Conservation (phyloP, 2,329 filamentous ascomycete species). For the Diplocarpon mali region DNA sequence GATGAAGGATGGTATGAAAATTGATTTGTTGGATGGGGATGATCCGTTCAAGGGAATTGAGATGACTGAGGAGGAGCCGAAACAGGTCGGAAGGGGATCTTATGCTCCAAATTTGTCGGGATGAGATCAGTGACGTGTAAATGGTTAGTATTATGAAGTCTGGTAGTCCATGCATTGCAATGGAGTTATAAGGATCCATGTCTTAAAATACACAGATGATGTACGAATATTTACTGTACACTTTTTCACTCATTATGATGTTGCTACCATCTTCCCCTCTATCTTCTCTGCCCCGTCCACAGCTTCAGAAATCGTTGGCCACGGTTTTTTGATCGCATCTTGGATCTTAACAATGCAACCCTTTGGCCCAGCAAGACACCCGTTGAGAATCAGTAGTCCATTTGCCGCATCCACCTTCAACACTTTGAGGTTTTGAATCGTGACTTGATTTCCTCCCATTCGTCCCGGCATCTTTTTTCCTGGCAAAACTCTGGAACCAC, state of each 20-base stretch:
- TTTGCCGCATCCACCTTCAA: slow-evolving; percentile 79
- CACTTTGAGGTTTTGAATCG: slow-evolving; percentile 83
- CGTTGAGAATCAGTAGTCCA: slow-evolving; percentile 81
- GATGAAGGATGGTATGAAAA: slow-evolving; percentile 43
- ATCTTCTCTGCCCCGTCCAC: slow-evolving; percentile 33
- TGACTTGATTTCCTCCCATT: slow-evolving; percentile 85
- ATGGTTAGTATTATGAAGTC: not conserved
- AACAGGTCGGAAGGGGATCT: slow-evolving; percentile 30
- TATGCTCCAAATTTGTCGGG: slow-evolving; percentile 26
- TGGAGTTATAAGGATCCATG: slow-evolving; percentile 16
- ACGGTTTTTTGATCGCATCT: slow-evolving; percentile 82
- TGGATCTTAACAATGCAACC: slow-evolving; percentile 74
- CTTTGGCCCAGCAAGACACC: slow-evolving; percentile 79
- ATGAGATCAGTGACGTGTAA: slow-evolving; percentile 10
- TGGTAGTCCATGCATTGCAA: slow-evolving; percentile 15
- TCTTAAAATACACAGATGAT: slow-evolving; percentile 22
- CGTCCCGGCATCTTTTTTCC: slow-evolving; percentile 97
- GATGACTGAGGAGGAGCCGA: slow-evolving; percentile 31
- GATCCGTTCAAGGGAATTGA: slow-evolving; percentile 55
- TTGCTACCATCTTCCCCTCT: slow-evolving; percentile 27
- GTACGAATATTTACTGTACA: slow-evolving; percentile 20
- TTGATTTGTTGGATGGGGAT: slow-evolving; percentile 64
- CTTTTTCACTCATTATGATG: slow-evolving; percentile 14
- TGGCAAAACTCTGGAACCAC: slow-evolving; percentile 82
- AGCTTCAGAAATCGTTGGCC: slow-evolving; percentile 46